These are phyloP conservation scores for Ceratobasidium papillatum DNA, from an alignment of 1,284 basidiomycete species.

Conservation along the genomic window DNA sequence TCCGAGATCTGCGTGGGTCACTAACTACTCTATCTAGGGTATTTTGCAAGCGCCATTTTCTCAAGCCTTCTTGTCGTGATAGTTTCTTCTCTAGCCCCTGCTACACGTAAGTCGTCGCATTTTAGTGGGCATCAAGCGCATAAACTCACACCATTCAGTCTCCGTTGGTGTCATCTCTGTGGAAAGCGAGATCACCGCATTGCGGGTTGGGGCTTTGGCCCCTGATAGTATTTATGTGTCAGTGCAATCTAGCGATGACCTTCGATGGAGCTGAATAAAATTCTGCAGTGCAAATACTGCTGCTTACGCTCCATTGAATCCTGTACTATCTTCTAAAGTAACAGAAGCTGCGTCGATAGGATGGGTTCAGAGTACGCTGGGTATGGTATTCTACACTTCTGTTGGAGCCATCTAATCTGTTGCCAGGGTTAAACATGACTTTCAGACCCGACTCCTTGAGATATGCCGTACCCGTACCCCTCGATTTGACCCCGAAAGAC, in stretches of 20 bases:
- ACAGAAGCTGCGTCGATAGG: conserved; percentile 35
- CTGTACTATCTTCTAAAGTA: background rate
- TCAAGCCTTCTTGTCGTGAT: background rate
- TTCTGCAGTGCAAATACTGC: background rate
- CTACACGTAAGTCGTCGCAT: conserved; percentile 12
- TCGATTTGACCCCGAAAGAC: background rate
- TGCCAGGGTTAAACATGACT: conserved; percentile 18
- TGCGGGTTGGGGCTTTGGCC: conserved; percentile 26
- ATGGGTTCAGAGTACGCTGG: conserved; percentile 21
- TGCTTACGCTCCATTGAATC: background rate
- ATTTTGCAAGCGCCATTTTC: conserved; percentile 13
- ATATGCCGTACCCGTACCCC: conserved; percentile 26
- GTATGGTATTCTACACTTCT: background rate
- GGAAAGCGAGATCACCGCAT: conserved; percentile 4
- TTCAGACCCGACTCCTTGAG: conserved; percentile 5
- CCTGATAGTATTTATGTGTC: background rate
- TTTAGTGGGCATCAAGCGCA: background rate
- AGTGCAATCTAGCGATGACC: background rate
- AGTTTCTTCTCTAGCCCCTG: conserved; percentile 20
- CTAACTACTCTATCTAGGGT: background rate
- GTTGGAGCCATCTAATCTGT: background rate
- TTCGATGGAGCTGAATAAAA: background rate
- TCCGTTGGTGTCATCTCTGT: conserved; percentile 28
- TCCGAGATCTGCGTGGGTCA: background rate
- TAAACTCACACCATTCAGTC: background rate